A percentile compares a stretch with the other conserved stretches of the same genome.
phyloP scores from a whole-genome alignment of 1,284 basidiomycete species.

The Malassezia slooffiae region DNA sequence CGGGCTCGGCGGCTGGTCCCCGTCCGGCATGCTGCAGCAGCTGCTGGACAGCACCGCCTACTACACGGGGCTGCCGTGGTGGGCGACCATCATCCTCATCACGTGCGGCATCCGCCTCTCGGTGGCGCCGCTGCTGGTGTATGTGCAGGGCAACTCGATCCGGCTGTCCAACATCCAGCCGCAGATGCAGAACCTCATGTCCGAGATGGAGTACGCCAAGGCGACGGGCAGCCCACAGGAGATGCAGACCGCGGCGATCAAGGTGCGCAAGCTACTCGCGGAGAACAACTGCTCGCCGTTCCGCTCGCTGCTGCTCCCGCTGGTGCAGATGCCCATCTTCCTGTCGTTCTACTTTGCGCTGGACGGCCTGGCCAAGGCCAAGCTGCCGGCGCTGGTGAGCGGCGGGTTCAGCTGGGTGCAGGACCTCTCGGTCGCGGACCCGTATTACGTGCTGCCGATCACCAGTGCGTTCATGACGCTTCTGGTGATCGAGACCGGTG shows the following conservation, averaged over 20 bases:
- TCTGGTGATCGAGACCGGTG: conserved; percentile 55
- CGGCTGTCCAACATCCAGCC: conserved; percentile 60
- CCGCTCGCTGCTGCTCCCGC: conserved; percentile 55
- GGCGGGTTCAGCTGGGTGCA: conserved; percentile 68
- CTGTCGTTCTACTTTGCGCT: conserved; percentile 77
- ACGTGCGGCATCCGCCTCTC: conserved; percentile 60
- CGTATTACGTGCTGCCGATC: conserved; percentile 66
- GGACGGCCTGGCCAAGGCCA: conserved; percentile 60
- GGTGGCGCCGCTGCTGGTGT: conserved; percentile 62
- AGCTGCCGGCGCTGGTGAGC: conserved; percentile 61
- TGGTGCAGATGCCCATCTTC: conserved; percentile 65
- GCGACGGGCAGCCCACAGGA: conserved; percentile 52
- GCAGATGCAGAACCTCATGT: conserved; percentile 55
- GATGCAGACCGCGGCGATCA: conserved; percentile 54
- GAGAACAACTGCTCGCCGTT: conserved; percentile 61
- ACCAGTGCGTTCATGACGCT: conserved; percentile 59
- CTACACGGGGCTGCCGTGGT: conserved; percentile 52
- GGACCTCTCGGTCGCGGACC: conserved; percentile 68
- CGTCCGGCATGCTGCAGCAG: conserved; percentile 54
- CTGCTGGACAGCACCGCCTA: conserved; percentile 64
- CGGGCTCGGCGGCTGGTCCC: conserved; percentile 56
- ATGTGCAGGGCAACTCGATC: conserved; percentile 58
- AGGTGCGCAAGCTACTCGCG: conserved; percentile 58
- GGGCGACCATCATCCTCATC: conserved; percentile 56
- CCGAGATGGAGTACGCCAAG: conserved; percentile 51